Percentiles rank a stretch among this genome's conserved stretches.
Conservation (phyloP, 2,329 filamentous ascomycete genomes). For the Alternaria longipes region DNA sequence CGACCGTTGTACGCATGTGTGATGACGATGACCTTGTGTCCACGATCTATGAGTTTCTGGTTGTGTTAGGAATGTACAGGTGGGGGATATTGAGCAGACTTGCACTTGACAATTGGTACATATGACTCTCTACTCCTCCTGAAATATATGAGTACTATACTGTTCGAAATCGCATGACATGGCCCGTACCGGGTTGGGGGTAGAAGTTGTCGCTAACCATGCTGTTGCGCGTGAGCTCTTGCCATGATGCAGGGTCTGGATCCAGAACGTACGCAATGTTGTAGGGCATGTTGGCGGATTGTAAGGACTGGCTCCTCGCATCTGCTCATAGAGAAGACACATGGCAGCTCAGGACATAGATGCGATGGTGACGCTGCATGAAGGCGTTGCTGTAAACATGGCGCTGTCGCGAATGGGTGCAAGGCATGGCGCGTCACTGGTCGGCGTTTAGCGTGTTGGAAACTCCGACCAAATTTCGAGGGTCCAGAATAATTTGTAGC, state of each 20-base stretch:
- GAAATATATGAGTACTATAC: constrained; percentile 30
- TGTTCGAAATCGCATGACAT: background rate
- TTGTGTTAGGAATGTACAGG: constrained; percentile 18
- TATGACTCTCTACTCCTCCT: constrained; percentile 95
- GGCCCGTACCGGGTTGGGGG: constrained; percentile 76
- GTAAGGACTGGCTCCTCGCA: constrained; percentile 34
- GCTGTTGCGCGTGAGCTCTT: constrained; percentile 49
- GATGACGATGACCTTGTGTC: constrained; percentile 97
- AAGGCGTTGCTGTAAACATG: background rate
- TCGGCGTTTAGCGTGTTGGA: constrained; percentile 33
- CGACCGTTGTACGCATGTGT: constrained; percentile 94
- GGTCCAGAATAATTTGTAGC: constrained; percentile 28
- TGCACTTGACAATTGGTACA: constrained; percentile 91
- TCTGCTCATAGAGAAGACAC: constrained; percentile 19
- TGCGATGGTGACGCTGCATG: constrained; percentile 6
- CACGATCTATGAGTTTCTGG: constrained; percentile 92
- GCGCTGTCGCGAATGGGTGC: background rate
- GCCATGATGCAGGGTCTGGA: background rate
- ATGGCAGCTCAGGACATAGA: constrained; percentile 30
- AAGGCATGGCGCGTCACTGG: constrained; percentile 30
- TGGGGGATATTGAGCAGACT: constrained; percentile 21
- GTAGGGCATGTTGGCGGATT: constrained; percentile 65
- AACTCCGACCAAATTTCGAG: constrained; percentile 40
- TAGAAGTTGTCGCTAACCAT: constrained; percentile 99
- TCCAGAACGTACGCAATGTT: constrained; percentile 69